These are phyloP conservation scores for Aspergillus fijiensis DNA, from an alignment of 2,329 filamentous ascomycete genomes.

Conservation along the genomic window DNA sequence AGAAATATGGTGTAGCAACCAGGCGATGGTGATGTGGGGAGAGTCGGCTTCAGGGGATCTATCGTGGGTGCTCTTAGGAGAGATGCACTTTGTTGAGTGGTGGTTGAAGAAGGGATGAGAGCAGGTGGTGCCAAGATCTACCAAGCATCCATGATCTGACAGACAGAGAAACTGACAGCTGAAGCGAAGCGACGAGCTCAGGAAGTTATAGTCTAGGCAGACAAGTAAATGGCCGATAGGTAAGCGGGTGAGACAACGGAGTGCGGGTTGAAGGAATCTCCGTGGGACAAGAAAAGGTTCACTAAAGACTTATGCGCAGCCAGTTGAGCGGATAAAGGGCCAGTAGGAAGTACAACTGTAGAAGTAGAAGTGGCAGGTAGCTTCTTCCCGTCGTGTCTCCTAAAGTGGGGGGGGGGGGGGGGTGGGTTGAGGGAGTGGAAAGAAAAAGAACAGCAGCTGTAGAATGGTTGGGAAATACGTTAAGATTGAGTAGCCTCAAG, in stretches of 20 bases:
- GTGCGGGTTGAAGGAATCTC: not conserved
- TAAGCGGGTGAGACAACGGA: not conserved
- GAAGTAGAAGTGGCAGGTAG: not conserved
- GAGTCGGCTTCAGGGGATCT: not conserved
- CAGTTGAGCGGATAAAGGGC: not conserved
- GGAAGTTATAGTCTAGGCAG: not conserved
- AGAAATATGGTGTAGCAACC: not conserved
- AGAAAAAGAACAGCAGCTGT: constrained; percentile 1
- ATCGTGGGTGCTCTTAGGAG: not conserved
- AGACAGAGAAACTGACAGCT: not conserved
- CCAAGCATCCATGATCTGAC: constrained; percentile 4
- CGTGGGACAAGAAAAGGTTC: not conserved
- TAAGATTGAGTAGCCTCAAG: not conserved
- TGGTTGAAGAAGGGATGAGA: not conserved
- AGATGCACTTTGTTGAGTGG: not conserved
- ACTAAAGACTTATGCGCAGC: not conserved
- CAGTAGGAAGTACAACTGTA: not conserved
- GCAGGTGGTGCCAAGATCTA: not conserved
- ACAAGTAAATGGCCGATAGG: not conserved
- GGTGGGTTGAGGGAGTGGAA: not conserved
- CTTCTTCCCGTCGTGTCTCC: not conserved
- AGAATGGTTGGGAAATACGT: constrained; percentile 6
- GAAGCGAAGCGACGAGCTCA: not conserved
- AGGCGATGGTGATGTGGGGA: not conserved
- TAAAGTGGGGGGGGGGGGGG: not conserved